Evolutionary conservation across 1,284 basidiomycete genomes (phyloP).

Genomic region (Rhodotorula sp.): DNA sequence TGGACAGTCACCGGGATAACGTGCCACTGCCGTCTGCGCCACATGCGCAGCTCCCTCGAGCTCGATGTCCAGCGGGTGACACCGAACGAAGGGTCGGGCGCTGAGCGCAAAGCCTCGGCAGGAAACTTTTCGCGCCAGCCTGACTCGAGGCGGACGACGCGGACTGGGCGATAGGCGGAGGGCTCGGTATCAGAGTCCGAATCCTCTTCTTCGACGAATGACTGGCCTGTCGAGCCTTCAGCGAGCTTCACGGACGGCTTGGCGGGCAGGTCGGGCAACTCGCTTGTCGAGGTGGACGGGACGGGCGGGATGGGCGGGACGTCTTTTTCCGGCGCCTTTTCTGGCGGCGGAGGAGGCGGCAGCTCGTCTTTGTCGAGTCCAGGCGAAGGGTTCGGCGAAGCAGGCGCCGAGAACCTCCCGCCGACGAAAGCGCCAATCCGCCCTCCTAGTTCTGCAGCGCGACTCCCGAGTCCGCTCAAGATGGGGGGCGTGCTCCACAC

Average conservation of each 20-base stretch:
- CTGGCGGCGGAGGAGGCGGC: slow-evolving; percentile 10
- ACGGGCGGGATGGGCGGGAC: slow-evolving; percentile 9
- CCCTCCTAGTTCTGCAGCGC: slow-evolving; percentile 9
- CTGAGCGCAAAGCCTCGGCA: background rate
- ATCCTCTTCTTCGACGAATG: background rate
- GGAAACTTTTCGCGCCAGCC: slow-evolving; percentile 38
- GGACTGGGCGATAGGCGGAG: slow-evolving; percentile 29
- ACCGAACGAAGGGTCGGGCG: slow-evolving; percentile 7
- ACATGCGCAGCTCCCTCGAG: slow-evolving; percentile 29
- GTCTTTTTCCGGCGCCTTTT: slow-evolving; percentile 1
- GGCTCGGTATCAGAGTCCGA: slow-evolving; percentile 32
- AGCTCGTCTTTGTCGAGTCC: background rate
- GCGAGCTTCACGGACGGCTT: background rate
- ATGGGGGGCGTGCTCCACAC: background rate
- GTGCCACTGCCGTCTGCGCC: slow-evolving; percentile 36
- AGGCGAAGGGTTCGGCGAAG: background rate
- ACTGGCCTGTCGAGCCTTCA: background rate
- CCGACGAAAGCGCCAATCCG: slow-evolving; percentile 10
- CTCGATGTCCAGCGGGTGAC: slow-evolving; percentile 11
- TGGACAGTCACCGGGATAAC: slow-evolving; percentile 30
- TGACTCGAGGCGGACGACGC: slow-evolving; percentile 22
- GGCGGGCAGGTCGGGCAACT: background rate
- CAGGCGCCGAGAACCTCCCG: background rate
- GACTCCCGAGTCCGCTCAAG: slow-evolving; percentile 1
- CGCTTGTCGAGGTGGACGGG: background rate